Base-by-base conservation (phyloP, 192 early-diverging fungal genomes). In the Rhizoclosmatium sp. region DNA sequence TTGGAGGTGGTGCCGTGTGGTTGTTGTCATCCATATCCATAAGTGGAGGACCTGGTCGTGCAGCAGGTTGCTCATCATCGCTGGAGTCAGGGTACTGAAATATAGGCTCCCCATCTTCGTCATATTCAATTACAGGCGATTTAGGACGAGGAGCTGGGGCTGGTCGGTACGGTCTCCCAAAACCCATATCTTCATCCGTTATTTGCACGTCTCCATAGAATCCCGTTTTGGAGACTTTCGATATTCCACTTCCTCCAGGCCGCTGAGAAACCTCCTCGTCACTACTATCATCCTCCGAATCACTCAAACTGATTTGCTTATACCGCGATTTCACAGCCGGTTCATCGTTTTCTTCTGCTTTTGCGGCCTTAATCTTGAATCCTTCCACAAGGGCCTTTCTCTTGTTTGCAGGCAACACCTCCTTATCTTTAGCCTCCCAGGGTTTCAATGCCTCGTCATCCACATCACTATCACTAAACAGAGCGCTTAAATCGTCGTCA, bases 71-170 rank as follows among this genome's bases (percentile, higher is more conserved):
- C 2, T 75, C 73, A 21, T 75, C 73, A 39, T 75, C 73, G 73
- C 59, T 62, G 39, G 73, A 75, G 19, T 60, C 73, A 47, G 73
- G 73, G 42, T 75, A 75, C 23, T 49, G 14, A 23, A 75, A 75
- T 49, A 64, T 51, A 19, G 73, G 73, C 39, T 75, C 73, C 16
- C 73, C 73, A 47, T 75, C 73, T 44, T 75, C 59, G 60, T 75
- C 73, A 21, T 46, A 75, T 62, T 64, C 40, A 12, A 62, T 51
- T 2, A 64, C 19, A 10, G 59, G 60, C 10, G 19, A 39, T 39
- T 62, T 60, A 23, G 16, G 19, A 12, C 70, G 49, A 39, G 39
- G 47, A 48, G 7, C 7, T 9, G 31, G 70, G 0, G 51, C 9
- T 54, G 51, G 9, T 12, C 16, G 5, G 51, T 7, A 12, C 14